These are phyloP conservation scores for Sherardia arvensis DNA, from an alignment of 257 asterid genomes.

Conservation along the genomic window DNA sequence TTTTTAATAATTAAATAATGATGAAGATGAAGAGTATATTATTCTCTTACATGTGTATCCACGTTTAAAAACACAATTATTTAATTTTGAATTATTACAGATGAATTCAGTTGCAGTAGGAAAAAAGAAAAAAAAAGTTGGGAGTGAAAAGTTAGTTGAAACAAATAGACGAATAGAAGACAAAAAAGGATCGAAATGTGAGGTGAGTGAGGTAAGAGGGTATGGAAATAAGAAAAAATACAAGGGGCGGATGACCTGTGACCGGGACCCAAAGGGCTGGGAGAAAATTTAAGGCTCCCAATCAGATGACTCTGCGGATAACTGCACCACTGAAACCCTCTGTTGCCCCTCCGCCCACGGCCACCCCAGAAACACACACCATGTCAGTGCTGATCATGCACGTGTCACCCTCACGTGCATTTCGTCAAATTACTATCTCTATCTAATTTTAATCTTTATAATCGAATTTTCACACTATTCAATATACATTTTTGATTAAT, in stretches of 20 bases:
- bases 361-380: not conserved
- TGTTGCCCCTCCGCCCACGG: not conserved
- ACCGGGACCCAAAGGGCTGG: not conserved
- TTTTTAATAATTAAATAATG: not conserved
- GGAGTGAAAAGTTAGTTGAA: not conserved
- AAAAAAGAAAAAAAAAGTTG: no score
- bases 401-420: constrained; percentile 14
- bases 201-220: no score
- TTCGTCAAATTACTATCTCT: no score
- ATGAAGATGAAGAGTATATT: not conserved
- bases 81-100: no score
- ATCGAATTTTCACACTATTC: no score
- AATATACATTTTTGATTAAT: no score
- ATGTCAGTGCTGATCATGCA: not conserved
- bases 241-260: not conserved
- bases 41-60: not conserved
- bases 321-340: not conserved
- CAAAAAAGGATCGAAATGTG: not conserved
- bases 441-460: no score
- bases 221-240: not conserved
- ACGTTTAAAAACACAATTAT: no score
- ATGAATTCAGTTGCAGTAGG: no score
- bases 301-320: constrained; percentile 8
- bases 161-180: not conserved
- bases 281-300: constrained; percentile 6